Base-by-base conservation (phyloP, 495 filamentous ascomycete genomes). In the Lasiosphaeria miniovina region DNA sequence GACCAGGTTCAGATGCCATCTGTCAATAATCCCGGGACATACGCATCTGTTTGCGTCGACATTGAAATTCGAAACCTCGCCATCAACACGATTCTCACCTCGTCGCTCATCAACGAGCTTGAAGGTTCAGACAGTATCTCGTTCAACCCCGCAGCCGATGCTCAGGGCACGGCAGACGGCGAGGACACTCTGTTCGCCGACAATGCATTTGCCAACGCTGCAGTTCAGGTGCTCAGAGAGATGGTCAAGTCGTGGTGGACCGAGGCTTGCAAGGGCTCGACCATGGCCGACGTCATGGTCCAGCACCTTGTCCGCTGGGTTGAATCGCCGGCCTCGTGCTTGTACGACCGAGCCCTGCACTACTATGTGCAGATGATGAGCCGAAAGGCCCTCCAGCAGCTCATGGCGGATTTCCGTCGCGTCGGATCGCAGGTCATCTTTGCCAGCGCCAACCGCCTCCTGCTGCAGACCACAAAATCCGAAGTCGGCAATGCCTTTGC, bases 191-290 rank as follows among this genome's bases (percentile, higher is more conserved):
- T 97, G 4, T 90, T 90, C 64, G 87, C 93, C 4, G 93, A 98
- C 58, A 93, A 90, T 58, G 90, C 93, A 0, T 98, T 98, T 74
- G 89, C 94, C 17, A 91, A 91, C 55, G 92, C 93, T 9, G 90
- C 93, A 40, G 86, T 96, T 6, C 81, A 85, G 24, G 94, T 98
- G 12, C 78, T 99, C 4, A 86, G 94, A 5, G 94, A 97, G 71
- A 98, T 99, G 94, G 94, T 99, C 61, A 97, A 96, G 70, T 85
- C 90, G 3, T 99, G 95, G 95, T 97, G 93, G 92, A 84, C 86
- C 0, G 92, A 98, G 75, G 94, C 94, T 10, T 96, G 91, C 73
- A 88, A 85, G 56, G 93, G 91, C 4, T 91, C 89, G 60, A 87
- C 81, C 33, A 96, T 97, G 91, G 94, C 94, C 8, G 94, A 99